These are phyloP conservation scores for Cordyceps cateniannulata DNA, from an alignment of 2,329 filamentous ascomycete species.

Conservation along the genomic window DNA sequence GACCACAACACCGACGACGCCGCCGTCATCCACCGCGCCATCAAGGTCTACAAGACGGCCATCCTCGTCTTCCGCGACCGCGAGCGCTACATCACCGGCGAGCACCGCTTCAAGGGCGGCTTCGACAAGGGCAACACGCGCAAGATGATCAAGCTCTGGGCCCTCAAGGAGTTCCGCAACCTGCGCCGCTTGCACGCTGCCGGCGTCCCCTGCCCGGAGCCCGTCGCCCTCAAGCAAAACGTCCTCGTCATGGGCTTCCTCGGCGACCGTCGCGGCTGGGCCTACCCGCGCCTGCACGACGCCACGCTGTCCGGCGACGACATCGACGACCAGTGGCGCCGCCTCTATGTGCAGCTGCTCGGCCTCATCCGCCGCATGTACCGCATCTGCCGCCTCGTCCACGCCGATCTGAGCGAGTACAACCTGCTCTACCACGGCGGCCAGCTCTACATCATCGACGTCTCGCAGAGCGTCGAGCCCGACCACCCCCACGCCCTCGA, in stretches of 20 bases:
- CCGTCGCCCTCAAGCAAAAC: slow-evolving; percentile 82
- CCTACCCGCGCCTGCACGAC: slow-evolving; percentile 83
- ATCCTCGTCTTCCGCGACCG: slow-evolving; percentile 98
- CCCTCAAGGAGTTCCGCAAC: slow-evolving; percentile 97
- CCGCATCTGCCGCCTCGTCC: slow-evolving; percentile 83
- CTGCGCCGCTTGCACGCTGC: slow-evolving; percentile 75
- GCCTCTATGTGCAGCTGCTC: slow-evolving; percentile 75
- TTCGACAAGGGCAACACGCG: slow-evolving; percentile 93
- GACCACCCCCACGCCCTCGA: slow-evolving; percentile 89
- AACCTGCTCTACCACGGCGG: slow-evolving; percentile 86
- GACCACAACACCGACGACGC: slow-evolving; percentile 41
- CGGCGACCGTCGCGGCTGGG: slow-evolving; percentile 78
- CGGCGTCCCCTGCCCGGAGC: slow-evolving; percentile 85
- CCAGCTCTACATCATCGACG: slow-evolving; percentile 89
- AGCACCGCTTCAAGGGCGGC: slow-evolving; percentile 83
- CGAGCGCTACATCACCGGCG: slow-evolving; percentile 90
- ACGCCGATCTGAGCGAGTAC: slow-evolving; percentile 97
- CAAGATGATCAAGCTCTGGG: slow-evolving; percentile 98
- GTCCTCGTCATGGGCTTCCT: slow-evolving; percentile 94
- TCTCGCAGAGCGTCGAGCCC: slow-evolving; percentile 94
- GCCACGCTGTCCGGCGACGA: slow-evolving; percentile 67
- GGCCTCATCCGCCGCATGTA: slow-evolving; percentile 90
- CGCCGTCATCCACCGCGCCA: slow-evolving; percentile 65
- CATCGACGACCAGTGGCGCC: slow-evolving; percentile 64
- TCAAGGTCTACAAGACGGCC: slow-evolving; percentile 98